These are phyloP conservation scores for Kregervanrija pseudodelftensis DNA, from an alignment of 805 yeast species.

Conservation along the genomic window DNA sequence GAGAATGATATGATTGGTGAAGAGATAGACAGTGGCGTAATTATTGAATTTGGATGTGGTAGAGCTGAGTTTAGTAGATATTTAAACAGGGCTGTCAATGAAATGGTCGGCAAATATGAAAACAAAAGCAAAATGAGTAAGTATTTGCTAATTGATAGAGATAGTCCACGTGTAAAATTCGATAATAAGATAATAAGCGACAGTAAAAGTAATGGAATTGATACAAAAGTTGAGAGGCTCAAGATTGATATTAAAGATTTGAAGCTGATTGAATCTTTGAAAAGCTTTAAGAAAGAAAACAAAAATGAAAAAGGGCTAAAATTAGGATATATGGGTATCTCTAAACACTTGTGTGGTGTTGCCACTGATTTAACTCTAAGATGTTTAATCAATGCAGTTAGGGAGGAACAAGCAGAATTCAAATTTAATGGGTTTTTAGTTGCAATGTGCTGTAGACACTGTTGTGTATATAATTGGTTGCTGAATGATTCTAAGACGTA, in stretches of 20 bases:
- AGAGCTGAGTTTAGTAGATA: slow-evolving; percentile 76
- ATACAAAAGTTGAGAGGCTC: slow-evolving; percentile 33
- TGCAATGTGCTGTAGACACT: slow-evolving; percentile 92
- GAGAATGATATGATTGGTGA: slow-evolving; percentile 31
- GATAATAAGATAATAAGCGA: slow-evolving; percentile 65
- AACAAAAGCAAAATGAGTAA: slow-evolving; percentile 3
- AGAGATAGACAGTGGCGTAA: slow-evolving; percentile 21
- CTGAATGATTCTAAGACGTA: slow-evolving; percentile 39
- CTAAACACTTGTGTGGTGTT: slow-evolving; percentile 89
- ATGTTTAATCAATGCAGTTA: slow-evolving; percentile 37
- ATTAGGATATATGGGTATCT: slow-evolving; percentile 45
- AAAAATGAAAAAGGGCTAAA: slow-evolving; percentile 4
- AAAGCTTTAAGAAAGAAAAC: slow-evolving; percentile 11
- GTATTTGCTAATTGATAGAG: slow-evolving; percentile 67
- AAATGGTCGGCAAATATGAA: slow-evolving; percentile 4
- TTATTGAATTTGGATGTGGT: slow-evolving; percentile 87
- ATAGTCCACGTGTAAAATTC: slow-evolving; percentile 69
- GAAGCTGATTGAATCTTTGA: slow-evolving; percentile 39
- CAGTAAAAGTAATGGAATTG: slow-evolving; percentile 21
- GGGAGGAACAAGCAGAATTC: slow-evolving; percentile 6
- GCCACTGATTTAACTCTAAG: slow-evolving; percentile 83
- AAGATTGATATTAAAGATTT: slow-evolving; percentile 80
- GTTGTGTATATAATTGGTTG: slow-evolving; percentile 56
- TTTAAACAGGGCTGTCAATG: slow-evolving; percentile 31
- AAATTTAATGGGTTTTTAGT: slow-evolving; percentile 52